Conservation (phyloP, 2,329 filamentous ascomycete species). For the Coleophoma cylindrospora region DNA sequence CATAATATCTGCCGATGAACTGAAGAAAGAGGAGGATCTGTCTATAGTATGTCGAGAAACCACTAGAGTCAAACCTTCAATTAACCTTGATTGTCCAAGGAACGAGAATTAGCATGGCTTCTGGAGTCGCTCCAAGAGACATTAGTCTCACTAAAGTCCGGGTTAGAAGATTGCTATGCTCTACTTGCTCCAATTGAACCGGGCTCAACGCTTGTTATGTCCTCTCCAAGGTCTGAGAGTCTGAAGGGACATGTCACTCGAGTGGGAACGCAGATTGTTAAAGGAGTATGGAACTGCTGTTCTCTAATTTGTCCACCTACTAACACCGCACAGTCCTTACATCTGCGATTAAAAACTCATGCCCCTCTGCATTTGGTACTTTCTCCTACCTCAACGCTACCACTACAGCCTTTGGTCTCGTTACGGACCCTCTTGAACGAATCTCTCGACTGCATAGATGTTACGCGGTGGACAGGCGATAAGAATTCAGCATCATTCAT, state of each 20-base stretch:
- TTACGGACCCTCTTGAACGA: slow-evolving; percentile 76
- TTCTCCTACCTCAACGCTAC: slow-evolving; percentile 39
- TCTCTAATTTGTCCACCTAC: slow-evolving; percentile 1
- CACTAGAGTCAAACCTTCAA: background rate
- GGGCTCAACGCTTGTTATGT: slow-evolving; percentile 84
- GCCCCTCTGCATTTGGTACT: slow-evolving; percentile 30
- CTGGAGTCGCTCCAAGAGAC: slow-evolving; percentile 28
- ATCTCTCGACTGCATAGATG: slow-evolving; percentile 75
- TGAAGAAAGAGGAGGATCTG: slow-evolving; percentile 23
- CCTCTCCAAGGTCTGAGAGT: slow-evolving; percentile 78
- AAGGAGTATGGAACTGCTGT: slow-evolving; percentile 59
- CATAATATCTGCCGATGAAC: slow-evolving; percentile 14
- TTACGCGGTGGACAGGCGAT: slow-evolving; percentile 70
- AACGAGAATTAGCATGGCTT: slow-evolving; percentile 27
- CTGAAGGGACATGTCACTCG: slow-evolving; percentile 92
- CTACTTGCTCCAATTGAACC: slow-evolving; percentile 80
- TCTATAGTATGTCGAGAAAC: slow-evolving; percentile 16
- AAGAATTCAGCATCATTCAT: slow-evolving; percentile 47
- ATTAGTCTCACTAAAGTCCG: slow-evolving; percentile 34
- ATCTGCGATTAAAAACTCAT: slow-evolving; percentile 70
- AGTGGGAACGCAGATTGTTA: slow-evolving; percentile 84
- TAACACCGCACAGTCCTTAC: slow-evolving; percentile 53
- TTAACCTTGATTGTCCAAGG: slow-evolving; percentile 9
- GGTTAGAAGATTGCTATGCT: slow-evolving; percentile 83
- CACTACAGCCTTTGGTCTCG: slow-evolving; percentile 64